phyloP scores from a whole-genome alignment of 192 early-diverging fungal species.

The Podila epigama region DNA sequence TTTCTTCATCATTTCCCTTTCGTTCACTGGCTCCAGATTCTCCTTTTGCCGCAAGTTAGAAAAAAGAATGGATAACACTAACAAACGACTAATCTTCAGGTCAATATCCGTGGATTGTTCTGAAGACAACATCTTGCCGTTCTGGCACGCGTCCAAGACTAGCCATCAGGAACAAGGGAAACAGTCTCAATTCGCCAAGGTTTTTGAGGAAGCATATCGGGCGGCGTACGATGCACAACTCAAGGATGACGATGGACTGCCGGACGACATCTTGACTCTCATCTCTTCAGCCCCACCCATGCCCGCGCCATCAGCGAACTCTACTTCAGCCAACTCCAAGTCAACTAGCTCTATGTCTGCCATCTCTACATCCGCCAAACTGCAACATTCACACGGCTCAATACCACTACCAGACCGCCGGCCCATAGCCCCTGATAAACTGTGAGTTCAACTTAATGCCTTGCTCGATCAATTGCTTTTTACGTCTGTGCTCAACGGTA shows the following conservation, averaged over 20 bases:
- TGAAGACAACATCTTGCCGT: constrained; percentile 19
- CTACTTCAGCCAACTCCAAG: not conserved
- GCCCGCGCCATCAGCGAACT: not conserved
- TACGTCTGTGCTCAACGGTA: too few species aligned
- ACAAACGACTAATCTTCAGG: too few species aligned
- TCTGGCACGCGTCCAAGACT: constrained; percentile 9
- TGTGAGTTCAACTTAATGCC: too few species aligned
- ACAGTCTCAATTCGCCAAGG: not conserved
- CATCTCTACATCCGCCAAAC: too few species aligned
- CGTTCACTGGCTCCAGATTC: too few species aligned
- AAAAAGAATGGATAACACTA: too few species aligned
- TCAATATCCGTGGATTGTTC: constrained; percentile 18
- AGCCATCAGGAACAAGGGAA: not conserved
- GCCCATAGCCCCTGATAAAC: too few species aligned
- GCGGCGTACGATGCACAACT: constrained; percentile 26
- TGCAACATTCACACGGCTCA: too few species aligned
- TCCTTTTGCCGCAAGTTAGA: too few species aligned
- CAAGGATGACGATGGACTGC: constrained; percentile 38
- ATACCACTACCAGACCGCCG: too few species aligned
- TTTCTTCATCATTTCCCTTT: not conserved
- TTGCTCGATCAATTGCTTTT: too few species aligned
- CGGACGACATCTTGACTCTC: constrained; percentile 27
- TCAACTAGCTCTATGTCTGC: too few species aligned
- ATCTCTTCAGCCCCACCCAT: not conserved
- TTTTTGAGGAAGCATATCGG: constrained; percentile 10